Evolutionary conservation across 2,329 filamentous ascomycete genomes (phyloP).

Genomic region (Herpomyces periplanetae): DNA sequence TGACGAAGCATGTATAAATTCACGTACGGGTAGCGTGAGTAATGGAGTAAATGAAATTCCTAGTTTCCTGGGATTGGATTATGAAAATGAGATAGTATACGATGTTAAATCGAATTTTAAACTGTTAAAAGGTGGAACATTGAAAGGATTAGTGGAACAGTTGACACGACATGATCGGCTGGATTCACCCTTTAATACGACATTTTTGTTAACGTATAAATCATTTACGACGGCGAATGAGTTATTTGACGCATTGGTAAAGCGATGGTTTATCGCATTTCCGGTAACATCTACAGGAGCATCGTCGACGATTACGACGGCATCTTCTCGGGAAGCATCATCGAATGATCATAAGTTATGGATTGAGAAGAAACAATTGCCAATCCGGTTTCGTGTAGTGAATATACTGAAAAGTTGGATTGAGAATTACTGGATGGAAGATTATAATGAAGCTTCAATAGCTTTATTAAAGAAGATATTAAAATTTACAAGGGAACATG

Average conservation of each 20-base stretch:
- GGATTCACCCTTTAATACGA: conserved; percentile 83
- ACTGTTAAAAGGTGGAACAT: conserved; percentile 49
- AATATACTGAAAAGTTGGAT: conserved; percentile 97
- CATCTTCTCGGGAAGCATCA: conserved; percentile 22
- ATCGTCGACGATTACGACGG: no score
- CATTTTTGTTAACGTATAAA: conserved; percentile 76
- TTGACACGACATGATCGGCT: conserved; percentile 80
- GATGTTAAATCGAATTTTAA: conserved; percentile 39
- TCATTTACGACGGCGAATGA: conserved; percentile 74
- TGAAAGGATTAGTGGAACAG: conserved; percentile 65
- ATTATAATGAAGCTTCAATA: conserved; percentile 40
- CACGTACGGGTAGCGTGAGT: conserved; percentile 6
- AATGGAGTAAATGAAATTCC: conserved; percentile 29
- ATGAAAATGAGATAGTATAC: conserved; percentile 59
- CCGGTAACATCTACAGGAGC: conserved; percentile 32
- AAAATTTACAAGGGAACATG: conserved; percentile 57
- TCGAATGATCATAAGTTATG: conserved; percentile 64
- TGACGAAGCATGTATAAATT: no score
- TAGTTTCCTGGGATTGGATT: conserved; percentile 45
- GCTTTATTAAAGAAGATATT: conserved; percentile 59
- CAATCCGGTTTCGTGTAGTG: conserved; percentile 74
- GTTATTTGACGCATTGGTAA: conserved; percentile 63
- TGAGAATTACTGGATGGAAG: conserved; percentile 96
- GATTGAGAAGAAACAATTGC: conserved; percentile 78
- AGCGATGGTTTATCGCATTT: conserved; percentile 66